phyloP scores from a whole-genome alignment of 768 basidiomycete genomes.

The Tremella mesenterica region DNA sequence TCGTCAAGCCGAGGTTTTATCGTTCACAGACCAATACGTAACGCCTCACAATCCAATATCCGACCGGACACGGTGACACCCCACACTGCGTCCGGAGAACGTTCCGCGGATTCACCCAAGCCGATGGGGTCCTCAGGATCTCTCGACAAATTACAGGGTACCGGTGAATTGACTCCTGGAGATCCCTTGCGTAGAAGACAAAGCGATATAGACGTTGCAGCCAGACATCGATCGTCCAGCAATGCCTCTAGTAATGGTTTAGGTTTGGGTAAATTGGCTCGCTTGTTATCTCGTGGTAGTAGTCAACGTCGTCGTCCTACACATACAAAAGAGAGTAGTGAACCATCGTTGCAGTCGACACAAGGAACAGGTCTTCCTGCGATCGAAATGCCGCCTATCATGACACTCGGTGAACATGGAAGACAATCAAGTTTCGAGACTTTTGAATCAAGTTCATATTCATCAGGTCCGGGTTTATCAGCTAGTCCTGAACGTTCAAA shows the following conservation, averaged over 20 bases:
- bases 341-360: slow-evolving; percentile 7
- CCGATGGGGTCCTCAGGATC: slow-evolving; percentile 23
- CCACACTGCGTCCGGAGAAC: slow-evolving; percentile 1
- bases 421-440: slow-evolving; percentile 18
- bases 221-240: slow-evolving; percentile 34
- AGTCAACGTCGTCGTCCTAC: slow-evolving; percentile 20
- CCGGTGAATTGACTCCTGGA: slow-evolving; percentile 16
- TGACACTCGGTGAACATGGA: slow-evolving; percentile 8
- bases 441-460: slow-evolving; percentile 19
- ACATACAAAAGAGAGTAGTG: slow-evolving; percentile 1
- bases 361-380: too few relatives aligned
- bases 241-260: slow-evolving; percentile 38
- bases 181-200: slow-evolving; percentile 22
- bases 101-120: slow-evolving; percentile 15
- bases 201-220: slow-evolving; percentile 19
- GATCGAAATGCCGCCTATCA: slow-evolving; percentile 3
- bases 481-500: slow-evolving; percentile 19
- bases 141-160: slow-evolving; percentile 20
- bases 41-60: not conserved
- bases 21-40: slow-evolving; percentile 4
- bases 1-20: slow-evolving; percentile 6
- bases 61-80: not conserved
- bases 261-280: slow-evolving; percentile 27
- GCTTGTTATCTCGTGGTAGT: slow-evolving; percentile 27
- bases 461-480: slow-evolving; percentile 5